A percentile compares a stretch with the other conserved stretches of the same genome.
Conservation (phyloP, 2,329 filamentous ascomycete genomes). For the Talaromyces sp. region DNA sequence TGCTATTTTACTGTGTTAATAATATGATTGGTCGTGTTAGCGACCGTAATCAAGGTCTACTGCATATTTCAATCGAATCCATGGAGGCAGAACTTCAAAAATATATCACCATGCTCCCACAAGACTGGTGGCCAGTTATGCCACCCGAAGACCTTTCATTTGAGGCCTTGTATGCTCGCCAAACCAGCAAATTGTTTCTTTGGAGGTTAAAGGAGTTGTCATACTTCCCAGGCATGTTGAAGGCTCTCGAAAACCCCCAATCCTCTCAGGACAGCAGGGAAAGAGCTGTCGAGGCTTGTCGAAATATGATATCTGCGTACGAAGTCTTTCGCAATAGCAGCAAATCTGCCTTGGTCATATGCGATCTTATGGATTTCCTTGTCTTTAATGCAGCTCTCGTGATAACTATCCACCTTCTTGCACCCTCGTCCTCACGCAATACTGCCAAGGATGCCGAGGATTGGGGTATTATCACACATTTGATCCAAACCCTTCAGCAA, state of each 20-base stretch:
- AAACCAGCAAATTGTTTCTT: background rate
- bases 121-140: background rate
- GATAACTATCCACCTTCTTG: background rate
- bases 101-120: background rate
- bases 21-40: background rate
- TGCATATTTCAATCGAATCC: background rate
- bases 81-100: background rate
- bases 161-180: background rate
- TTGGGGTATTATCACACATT: background rate
- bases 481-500: background rate
- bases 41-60: background rate
- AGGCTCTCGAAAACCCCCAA: background rate
- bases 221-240: background rate
- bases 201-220: background rate
- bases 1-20: background rate
- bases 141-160: background rate
- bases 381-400: background rate
- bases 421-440: background rate
- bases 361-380: constrained; percentile 1
- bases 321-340: background rate
- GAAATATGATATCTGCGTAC: constrained; percentile 2
- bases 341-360: background rate
- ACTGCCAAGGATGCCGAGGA: background rate
- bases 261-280: background rate
- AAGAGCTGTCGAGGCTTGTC: background rate